phyloP scores from a whole-genome alignment of 2,329 filamentous ascomycete genomes.

The Zymoseptoria crescenta region DNA sequence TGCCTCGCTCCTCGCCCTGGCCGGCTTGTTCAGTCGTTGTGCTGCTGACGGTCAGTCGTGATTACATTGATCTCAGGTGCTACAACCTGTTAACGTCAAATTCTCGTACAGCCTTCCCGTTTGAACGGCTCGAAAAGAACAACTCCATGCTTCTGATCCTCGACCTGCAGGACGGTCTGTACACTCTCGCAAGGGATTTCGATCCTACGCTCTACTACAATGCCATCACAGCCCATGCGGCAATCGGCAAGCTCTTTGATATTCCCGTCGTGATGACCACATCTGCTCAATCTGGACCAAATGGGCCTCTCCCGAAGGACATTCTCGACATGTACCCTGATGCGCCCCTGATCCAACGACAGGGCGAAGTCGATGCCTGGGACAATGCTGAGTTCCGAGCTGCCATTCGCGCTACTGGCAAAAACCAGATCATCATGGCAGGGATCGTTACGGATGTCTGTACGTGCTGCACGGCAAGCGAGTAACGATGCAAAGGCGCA shows the following conservation, averaged over 20 bases:
- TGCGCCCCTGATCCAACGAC: slow-evolving; percentile 57
- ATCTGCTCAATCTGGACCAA: slow-evolving; percentile 60
- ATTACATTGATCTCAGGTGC: background rate
- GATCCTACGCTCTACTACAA: slow-evolving; percentile 57
- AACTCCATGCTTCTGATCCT: slow-evolving; percentile 47
- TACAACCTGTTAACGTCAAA: background rate
- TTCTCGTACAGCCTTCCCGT: slow-evolving; percentile 16
- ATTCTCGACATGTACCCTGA: slow-evolving; percentile 56
- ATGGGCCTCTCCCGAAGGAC: slow-evolving; percentile 62
- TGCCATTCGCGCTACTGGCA: slow-evolving; percentile 57
- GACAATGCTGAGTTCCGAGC: slow-evolving; percentile 62
- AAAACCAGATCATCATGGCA: slow-evolving; percentile 62
- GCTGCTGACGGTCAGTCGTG: slow-evolving; percentile 10
- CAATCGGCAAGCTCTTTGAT: slow-evolving; percentile 57
- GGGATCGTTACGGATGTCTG: slow-evolving; percentile 71
- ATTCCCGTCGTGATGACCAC: slow-evolving; percentile 63
- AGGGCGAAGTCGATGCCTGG: slow-evolving; percentile 71
- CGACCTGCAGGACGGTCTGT: slow-evolving; percentile 54
- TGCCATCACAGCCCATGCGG: slow-evolving; percentile 60
- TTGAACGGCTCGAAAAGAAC: slow-evolving; percentile 36
- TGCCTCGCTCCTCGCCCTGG: slow-evolving; percentile 5
- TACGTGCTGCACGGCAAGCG: slow-evolving; percentile 23
- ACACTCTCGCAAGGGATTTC: slow-evolving; percentile 56
- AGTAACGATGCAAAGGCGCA: background rate
- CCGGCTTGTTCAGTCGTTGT: slow-evolving; percentile 2